Evolutionary conservation across 495 filamentous ascomycete species (phyloP).

Genomic region (Talaromyces wortmannii): DNA sequence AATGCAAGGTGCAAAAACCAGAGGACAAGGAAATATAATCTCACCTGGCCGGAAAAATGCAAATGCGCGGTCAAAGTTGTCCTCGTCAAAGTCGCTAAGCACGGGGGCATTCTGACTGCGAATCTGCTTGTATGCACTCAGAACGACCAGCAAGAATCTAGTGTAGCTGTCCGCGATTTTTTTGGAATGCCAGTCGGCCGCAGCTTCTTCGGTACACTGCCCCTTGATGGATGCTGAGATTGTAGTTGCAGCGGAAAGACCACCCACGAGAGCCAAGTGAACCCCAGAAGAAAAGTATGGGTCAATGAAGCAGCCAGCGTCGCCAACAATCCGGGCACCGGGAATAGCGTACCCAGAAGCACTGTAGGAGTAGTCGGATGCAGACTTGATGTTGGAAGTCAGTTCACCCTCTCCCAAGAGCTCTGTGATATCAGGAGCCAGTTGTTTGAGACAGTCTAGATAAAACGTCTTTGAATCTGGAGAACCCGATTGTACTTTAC

Average conservation of each 20-base stretch:
- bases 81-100: slow-evolving; percentile 31
- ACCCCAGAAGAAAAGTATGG: slow-evolving; percentile 40
- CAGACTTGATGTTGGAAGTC: slow-evolving; percentile 25
- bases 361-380: slow-evolving; percentile 38
- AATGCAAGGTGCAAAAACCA: neutral
- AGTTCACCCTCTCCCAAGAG: slow-evolving; percentile 22
- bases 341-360: slow-evolving; percentile 29
- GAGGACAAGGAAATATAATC: neutral
- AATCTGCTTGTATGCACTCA: slow-evolving; percentile 40
- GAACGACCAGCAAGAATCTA: slow-evolving; percentile 41
- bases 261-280: slow-evolving; percentile 38
- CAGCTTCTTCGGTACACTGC: slow-evolving; percentile 26
- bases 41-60: slow-evolving; percentile 32
- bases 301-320: slow-evolving; percentile 39
- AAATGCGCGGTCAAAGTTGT: slow-evolving; percentile 40
- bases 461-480: slow-evolving; percentile 29
- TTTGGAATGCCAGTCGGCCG: slow-evolving; percentile 38
- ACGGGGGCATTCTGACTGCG: slow-evolving; percentile 20
- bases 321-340: slow-evolving; percentile 25
- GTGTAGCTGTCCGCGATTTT: slow-evolving; percentile 40
- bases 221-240: slow-evolving; percentile 25
- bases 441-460: slow-evolving; percentile 22
- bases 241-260: slow-evolving; percentile 37
- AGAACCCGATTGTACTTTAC: slow-evolving; percentile 18
- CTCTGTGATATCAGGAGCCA: slow-evolving; percentile 13